Evolutionary conservation across 805 yeast species (phyloP), one percentile per base, ranked within the genome.

Genomic region (Kluyveromyces siamensis): DNA sequence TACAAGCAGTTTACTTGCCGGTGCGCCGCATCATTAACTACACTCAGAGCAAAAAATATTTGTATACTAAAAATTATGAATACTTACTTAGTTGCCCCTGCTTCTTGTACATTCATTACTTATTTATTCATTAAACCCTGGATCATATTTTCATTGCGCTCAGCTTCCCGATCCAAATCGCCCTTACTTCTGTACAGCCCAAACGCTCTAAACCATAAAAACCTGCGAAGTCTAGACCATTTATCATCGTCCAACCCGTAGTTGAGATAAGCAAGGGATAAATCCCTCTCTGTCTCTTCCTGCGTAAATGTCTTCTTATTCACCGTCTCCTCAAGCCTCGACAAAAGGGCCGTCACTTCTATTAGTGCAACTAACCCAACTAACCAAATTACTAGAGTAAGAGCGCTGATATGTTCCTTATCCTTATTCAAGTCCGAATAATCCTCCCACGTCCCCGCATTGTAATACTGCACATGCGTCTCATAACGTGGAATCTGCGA

Each of bases 141-240:
- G 53, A 90, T 75, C 52, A 87, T 72, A 62, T 76, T 76, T 68
- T 90, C 97, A 69, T 90, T 84, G 63, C 84, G 93, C 19, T 48
- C 53, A 3, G 70, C 68, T 46, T 69, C 68, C n/a, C 56, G 48
- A 48, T 69, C 72, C 17, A 70, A 53, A 18, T 63, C 64, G 1
- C 59, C 65, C 39, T 59, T 55, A 13, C 63, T 55, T 8, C 52
- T 51, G 46, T 65, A 69, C 27, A 65, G 52, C 3, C 68, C 65
- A 50, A 60, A 70, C 0, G 71, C 57, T 55, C 81, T 67, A 56
- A 76, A 77, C 81, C 81, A 77, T 48, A 81, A 53, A 57, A 81
- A 81, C 50, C 87, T 68, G 50, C 72, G 68, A 25, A 81, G 71
- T 37, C 86, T 67, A 2, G 78, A 74, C 44, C 74, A 62, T 52